Evolutionary conservation across 177 flowering plant genomes (phyloP).

Genomic region (Vitis hybrid): DNA sequence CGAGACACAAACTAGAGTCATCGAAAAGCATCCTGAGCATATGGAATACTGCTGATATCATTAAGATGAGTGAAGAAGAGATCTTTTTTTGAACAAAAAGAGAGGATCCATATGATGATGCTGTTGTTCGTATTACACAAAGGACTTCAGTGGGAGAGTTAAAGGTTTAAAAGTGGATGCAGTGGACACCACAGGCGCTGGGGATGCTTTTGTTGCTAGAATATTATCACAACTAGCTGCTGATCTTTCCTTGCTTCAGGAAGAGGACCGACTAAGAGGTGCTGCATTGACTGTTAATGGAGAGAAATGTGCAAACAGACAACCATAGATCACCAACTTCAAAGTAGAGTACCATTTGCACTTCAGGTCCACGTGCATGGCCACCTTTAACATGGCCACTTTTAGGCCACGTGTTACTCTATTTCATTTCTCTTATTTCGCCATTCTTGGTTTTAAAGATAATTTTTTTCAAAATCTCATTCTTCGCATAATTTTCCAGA

Average conservation of each 20-base stretch:
- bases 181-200: slow-evolving; percentile 94
- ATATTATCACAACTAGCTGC: slow-evolving; percentile 68
- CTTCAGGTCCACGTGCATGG: no score
- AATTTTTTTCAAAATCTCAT: no score
- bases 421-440: no score
- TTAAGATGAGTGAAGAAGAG: slow-evolving; percentile 94
- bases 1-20: slow-evolving; percentile 61
- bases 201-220: slow-evolving; percentile 97
- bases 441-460: no score
- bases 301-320: no score
- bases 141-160: slow-evolving; percentile 86
- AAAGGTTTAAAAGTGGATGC: slow-evolving; percentile 70
- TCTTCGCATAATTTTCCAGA: no score
- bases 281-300: no score
- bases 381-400: no score
- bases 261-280: no score
- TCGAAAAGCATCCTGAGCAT: slow-evolving; percentile 90
- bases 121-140: slow-evolving; percentile 54
- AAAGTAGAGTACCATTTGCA: no score
- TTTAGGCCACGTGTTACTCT: no score
- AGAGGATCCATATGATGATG: slow-evolving; percentile 89
- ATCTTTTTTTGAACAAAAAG: slow-evolving; percentile 77
- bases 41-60: slow-evolving; percentile 90
- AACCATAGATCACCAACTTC: no score
- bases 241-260: slow-evolving; percentile 80